Conservation (phyloP, 2,329 filamentous ascomycete genomes). For the Fusarium sp. region DNA sequence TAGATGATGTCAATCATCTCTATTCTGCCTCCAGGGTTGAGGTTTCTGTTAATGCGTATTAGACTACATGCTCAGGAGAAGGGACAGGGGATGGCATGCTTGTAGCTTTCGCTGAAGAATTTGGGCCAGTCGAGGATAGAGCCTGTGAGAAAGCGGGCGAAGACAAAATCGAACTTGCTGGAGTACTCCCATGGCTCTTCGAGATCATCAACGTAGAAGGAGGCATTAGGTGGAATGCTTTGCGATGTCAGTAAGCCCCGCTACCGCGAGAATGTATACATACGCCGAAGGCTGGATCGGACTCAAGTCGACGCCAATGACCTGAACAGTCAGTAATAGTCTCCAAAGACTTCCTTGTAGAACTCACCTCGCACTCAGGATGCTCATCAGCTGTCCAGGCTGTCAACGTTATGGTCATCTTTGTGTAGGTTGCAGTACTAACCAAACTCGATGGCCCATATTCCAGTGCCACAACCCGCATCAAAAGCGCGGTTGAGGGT, state of each 20-base stretch:
- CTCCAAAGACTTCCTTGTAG: fast-evolving
- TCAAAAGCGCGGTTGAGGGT: not conserved
- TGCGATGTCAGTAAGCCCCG: fast-evolving
- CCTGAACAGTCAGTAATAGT: not conserved
- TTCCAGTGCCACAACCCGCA: slow-evolving; percentile 20
- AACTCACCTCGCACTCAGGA: slow-evolving; percentile 15
- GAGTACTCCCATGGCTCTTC: slow-evolving; percentile 18
- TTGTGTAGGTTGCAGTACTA: not conserved
- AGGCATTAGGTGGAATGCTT: slow-evolving; percentile 21
- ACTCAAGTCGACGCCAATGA: slow-evolving; percentile 23
- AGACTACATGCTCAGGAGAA: fast-evolving
- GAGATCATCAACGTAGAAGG: slow-evolving; percentile 19
- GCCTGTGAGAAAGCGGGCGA: slow-evolving; percentile 20
- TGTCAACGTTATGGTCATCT: not conserved
- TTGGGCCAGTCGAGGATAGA: slow-evolving; percentile 24
- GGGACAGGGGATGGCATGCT: fast-evolving
- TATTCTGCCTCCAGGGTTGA: slow-evolving; percentile 4
- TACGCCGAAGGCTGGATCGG: slow-evolving; percentile 21
- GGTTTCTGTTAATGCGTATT: not conserved
- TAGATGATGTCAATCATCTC: slow-evolving; percentile 30
- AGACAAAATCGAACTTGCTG: slow-evolving; percentile 22
- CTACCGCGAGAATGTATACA: fast-evolving
- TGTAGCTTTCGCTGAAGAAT: slow-evolving; percentile 18
- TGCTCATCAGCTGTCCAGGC: slow-evolving; percentile 9
- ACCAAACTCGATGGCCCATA: slow-evolving; percentile 32